Percentiles rank a stretch among this genome's conserved stretches.
These are phyloP conservation scores for Guyanaporus albipodus DNA, from an alignment of 768 basidiomycete genomes.

Conservation along the genomic window DNA sequence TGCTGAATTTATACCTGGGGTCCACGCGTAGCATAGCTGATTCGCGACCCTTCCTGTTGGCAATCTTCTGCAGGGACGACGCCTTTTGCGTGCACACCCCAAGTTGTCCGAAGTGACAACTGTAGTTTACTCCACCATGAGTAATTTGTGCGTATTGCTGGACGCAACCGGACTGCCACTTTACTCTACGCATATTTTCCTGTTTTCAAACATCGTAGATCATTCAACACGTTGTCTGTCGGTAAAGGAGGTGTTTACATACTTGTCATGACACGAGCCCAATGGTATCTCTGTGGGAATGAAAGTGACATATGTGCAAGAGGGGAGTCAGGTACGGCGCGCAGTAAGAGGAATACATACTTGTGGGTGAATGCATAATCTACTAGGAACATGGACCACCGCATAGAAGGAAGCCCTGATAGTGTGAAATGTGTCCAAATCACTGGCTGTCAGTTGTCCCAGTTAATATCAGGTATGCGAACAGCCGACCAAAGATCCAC, in stretches of 20 bases:
- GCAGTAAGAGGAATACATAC: no score
- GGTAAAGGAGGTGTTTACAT: neutral
- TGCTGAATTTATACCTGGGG: slow-evolving; percentile 15
- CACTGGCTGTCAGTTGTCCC: neutral
- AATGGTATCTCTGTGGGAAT: neutral
- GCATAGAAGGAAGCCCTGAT: neutral
- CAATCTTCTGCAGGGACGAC: neutral
- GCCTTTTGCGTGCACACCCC: no score
- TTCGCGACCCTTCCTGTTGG: neutral
- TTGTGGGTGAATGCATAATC: neutral
- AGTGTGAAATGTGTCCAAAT: neutral
- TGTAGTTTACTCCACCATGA: neutral
- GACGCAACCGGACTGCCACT: neutral
- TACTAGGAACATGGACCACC: neutral
- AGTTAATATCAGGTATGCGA: no score
- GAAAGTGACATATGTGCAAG: no score
- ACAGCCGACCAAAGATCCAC: no score
- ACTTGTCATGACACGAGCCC: neutral
- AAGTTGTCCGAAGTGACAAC: no score
- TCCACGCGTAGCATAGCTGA: slow-evolving; percentile 1
- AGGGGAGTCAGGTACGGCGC: no score
- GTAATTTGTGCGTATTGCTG: slow-evolving; percentile 1
- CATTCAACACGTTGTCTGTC: slow-evolving; percentile 10
- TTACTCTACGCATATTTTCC: neutral
- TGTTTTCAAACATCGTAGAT: neutral